Conservation (phyloP, 2,329 filamentous ascomycete species). For the Coccinonectria pachysandricola region DNA sequence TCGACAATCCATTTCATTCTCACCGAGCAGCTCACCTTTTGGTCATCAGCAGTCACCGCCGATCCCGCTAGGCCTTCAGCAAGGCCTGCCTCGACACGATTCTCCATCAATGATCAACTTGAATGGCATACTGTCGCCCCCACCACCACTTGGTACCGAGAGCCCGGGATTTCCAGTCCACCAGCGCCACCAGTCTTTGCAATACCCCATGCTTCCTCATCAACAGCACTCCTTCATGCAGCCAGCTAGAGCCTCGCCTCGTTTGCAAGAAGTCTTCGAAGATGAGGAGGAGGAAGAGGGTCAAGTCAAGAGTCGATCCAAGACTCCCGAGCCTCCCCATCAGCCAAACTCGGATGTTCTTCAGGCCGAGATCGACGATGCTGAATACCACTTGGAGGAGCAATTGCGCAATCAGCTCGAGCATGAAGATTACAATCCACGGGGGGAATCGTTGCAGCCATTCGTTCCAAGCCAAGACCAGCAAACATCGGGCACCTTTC, state of each 20-base stretch:
- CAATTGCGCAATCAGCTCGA: constrained; percentile 70
- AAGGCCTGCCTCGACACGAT: constrained; percentile 42
- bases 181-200: constrained; percentile 49
- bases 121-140: constrained; percentile 50
- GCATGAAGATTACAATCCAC: constrained; percentile 65
- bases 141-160: constrained; percentile 51
- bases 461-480: constrained; percentile 27
- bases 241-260: constrained; percentile 45
- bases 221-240: constrained; percentile 47
- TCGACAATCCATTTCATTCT: constrained; percentile 61
- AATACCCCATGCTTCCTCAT: constrained; percentile 46
- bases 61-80: constrained; percentile 45
- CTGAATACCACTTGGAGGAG: constrained; percentile 76
- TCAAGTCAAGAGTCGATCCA: constrained; percentile 39
- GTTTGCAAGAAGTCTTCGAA: constrained; percentile 64
- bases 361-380: constrained; percentile 76
- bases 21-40: constrained; percentile 54
- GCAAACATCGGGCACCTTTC: constrained; percentile 38
- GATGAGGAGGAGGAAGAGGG: constrained; percentile 62
- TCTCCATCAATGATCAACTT: constrained; percentile 53
- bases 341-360: constrained; percentile 54
- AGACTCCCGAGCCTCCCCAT: constrained; percentile 39
- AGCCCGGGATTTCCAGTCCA: constrained; percentile 36
- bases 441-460: constrained; percentile 29
- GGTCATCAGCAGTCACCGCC: constrained; percentile 51